phyloP scores from a whole-genome alignment of 140 eudicot genomes.

The Oenanthe javanica region DNA sequence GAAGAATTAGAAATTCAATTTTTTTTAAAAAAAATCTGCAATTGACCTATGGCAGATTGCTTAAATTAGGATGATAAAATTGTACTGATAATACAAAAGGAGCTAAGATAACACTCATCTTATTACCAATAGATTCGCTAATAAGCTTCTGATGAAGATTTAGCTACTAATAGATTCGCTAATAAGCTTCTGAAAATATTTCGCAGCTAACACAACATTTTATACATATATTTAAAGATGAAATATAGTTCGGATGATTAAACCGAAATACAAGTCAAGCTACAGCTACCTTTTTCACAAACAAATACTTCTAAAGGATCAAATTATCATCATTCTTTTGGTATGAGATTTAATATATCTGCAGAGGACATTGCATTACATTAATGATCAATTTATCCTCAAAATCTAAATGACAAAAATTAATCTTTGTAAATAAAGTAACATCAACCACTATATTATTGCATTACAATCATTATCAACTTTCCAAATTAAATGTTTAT shows the following conservation, averaged over 20 bases:
- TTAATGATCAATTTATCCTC: background rate
- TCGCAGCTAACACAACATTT: background rate
- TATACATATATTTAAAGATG: too few relatives aligned
- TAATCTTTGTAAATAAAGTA: background rate
- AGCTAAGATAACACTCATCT: background rate
- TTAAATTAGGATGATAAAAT: background rate
- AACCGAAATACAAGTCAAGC: too few relatives aligned
- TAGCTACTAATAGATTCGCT: too few relatives aligned
- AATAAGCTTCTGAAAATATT: too few relatives aligned
- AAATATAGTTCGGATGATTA: too few relatives aligned
- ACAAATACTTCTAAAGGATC: background rate
- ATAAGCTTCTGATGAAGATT: background rate
- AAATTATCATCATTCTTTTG: background rate
- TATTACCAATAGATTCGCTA: background rate
- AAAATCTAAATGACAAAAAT: background rate
- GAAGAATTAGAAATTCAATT: background rate
- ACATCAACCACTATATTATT: background rate
- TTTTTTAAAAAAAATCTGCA: background rate
- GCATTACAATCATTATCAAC: background rate
- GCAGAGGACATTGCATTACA: background rate
- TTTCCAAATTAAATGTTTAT: background rate
- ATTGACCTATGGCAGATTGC: too few relatives aligned
- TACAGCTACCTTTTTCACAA: too few relatives aligned
- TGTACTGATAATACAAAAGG: background rate
- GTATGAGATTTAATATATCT: background rate